Conservation (phyloP, 441 rosid genomes). For the Erodium texanum region DNA sequence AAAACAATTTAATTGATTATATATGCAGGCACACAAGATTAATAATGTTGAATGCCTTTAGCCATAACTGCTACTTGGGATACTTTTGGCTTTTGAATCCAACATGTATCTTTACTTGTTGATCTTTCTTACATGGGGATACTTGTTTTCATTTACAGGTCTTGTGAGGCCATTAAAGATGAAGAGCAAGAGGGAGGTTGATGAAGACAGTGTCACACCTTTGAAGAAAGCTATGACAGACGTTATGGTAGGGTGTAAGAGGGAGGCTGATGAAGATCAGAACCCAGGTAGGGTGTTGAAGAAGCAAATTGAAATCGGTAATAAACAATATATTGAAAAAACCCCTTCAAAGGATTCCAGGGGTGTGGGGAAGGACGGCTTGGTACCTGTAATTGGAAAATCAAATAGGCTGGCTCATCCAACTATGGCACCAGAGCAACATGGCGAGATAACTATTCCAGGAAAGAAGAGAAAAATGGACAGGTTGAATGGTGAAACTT, state of each 20-base stretch:
- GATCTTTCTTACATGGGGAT: background rate
- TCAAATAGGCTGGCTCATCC: constrained; percentile 4
- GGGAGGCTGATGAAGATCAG: constrained; percentile 9
- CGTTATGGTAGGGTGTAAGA: too few species aligned
- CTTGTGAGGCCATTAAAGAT: constrained; percentile 4
- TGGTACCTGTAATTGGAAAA: constrained; percentile 7
- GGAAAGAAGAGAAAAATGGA: constrained; percentile 9
- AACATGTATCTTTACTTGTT: background rate
- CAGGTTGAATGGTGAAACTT: constrained; percentile 1
- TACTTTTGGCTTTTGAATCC: background rate
- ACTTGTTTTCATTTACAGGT: constrained; percentile 4
- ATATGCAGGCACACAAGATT: background rate
- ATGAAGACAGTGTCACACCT: background rate
- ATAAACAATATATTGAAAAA: constrained; percentile 5
- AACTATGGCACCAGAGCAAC: background rate
- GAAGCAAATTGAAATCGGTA: background rate
- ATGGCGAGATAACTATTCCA: constrained; percentile 4
- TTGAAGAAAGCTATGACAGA: constrained; percentile 7
- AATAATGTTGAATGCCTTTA: background rate
- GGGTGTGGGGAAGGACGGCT: background rate
- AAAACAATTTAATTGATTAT: background rate
- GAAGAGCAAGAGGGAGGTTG: constrained; percentile 1
- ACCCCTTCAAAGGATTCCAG: background rate
- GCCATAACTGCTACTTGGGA: background rate
- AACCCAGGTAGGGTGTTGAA: background rate